These are phyloP conservation scores for Melastoma candidum DNA, from an alignment of 441 rosid species.

Conservation along the genomic window DNA sequence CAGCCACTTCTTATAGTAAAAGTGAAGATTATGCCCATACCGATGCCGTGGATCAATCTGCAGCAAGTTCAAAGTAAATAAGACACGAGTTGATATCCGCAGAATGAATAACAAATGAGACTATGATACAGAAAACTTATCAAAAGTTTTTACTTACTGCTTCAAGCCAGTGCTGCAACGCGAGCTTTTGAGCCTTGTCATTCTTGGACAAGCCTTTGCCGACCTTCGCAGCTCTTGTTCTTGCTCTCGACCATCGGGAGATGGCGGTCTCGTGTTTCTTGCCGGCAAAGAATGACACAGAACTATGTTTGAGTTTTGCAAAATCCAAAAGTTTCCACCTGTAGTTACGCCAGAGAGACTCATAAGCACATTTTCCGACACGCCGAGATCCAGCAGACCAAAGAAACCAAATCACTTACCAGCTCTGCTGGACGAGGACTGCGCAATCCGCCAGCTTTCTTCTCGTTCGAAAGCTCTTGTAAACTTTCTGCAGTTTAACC, in stretches of 20 bases:
- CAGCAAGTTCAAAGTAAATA: constrained; percentile 2
- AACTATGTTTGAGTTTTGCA: constrained; percentile 84
- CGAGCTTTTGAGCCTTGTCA: constrained; percentile 80
- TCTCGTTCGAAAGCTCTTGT: constrained; percentile 82
- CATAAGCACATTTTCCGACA: neutral
- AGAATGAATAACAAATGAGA: neutral
- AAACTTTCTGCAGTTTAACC: constrained; percentile 72
- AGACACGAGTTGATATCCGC: neutral
- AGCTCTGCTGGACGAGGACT: constrained; percentile 82
- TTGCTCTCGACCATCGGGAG: constrained; percentile 95
- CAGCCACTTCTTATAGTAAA: constrained; percentile 75
- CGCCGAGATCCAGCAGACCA: neutral
- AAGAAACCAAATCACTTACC: constrained; percentile 30
- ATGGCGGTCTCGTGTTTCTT: constrained; percentile 88
- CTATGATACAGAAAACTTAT: constrained; percentile 2
- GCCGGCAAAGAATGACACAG: constrained; percentile 80
- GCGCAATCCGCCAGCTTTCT: constrained; percentile 96
- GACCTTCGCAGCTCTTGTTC: constrained; percentile 92
- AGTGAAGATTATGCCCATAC: constrained; percentile 90
- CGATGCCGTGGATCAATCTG: constrained; percentile 97
- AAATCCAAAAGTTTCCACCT: constrained; percentile 98
- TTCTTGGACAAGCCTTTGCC: constrained; percentile 94
- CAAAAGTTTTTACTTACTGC: constrained; percentile 44
- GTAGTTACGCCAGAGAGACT: constrained; percentile 3
- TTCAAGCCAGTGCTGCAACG: constrained; percentile 96